These are phyloP conservation scores for Boletus sp. DNA, from an alignment of 768 basidiomycete genomes.

Conservation along the genomic window DNA sequence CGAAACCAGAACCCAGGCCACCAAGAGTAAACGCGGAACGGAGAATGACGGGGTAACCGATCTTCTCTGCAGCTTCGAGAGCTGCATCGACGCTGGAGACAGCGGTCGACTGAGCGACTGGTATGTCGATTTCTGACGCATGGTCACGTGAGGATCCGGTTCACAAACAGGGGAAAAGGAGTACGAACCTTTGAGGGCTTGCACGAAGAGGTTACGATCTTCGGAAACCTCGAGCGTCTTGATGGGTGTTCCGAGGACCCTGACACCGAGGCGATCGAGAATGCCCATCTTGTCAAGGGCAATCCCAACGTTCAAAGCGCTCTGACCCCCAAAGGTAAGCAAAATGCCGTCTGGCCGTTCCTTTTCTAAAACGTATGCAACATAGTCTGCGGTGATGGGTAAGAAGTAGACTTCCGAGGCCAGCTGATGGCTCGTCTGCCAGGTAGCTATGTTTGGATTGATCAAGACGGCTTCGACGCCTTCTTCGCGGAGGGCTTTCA, in stretches of 20 bases:
- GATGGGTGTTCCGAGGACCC: slow-evolving; percentile 94
- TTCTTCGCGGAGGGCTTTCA: slow-evolving; percentile 96
- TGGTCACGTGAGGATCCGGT: slow-evolving; percentile 5
- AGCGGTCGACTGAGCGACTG: slow-evolving; percentile 92
- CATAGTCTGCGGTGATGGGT: slow-evolving; percentile 95
- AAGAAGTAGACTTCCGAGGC: slow-evolving; percentile 98
- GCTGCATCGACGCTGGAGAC: slow-evolving; percentile 96
- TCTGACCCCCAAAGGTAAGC: slow-evolving; percentile 97
- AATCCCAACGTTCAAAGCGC: slow-evolving; percentile 96
- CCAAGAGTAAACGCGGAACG: slow-evolving; percentile 97
- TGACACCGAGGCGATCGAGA: slow-evolving; percentile 86
- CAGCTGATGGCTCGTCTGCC: slow-evolving; percentile 98
- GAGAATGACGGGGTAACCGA: slow-evolving; percentile 97
- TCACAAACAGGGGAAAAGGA: background rate
- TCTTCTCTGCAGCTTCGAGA: slow-evolving; percentile 83
- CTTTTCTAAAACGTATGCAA: slow-evolving; percentile 97
- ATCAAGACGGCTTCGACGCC: slow-evolving; percentile 93
- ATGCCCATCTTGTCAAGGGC: slow-evolving; percentile 96
- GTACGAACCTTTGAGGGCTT: slow-evolving; percentile 86
- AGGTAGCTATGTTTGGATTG: slow-evolving; percentile 99
- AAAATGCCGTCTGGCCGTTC: slow-evolving; percentile 97
- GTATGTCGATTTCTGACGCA: slow-evolving; percentile 89
- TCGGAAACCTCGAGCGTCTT: slow-evolving; percentile 95
- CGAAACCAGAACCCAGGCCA: slow-evolving; percentile 97
- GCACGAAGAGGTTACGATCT: slow-evolving; percentile 92